Conservation (phyloP, 1,139 yeast species). For the Hyphopichia burtonii region DNA sequence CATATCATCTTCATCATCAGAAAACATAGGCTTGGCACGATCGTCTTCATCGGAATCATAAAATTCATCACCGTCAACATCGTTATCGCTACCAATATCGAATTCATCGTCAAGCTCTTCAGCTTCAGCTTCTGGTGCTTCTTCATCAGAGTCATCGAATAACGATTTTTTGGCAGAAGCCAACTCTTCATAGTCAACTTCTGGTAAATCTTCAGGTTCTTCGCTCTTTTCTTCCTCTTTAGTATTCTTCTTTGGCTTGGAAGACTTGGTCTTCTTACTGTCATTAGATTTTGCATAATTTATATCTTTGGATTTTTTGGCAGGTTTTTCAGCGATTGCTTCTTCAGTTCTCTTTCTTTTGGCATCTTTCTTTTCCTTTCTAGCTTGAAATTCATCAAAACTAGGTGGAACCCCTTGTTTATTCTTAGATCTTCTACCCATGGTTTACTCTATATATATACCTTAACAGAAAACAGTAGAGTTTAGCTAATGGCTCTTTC, state of each 20-base stretch:
- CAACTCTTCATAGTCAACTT: slow-evolving; percentile 64
- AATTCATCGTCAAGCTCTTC: slow-evolving; percentile 52
- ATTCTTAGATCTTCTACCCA: slow-evolving; percentile 92
- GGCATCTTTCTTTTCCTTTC: slow-evolving; percentile 47
- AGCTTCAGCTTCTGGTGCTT: slow-evolving; percentile 43
- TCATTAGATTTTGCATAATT: slow-evolving; percentile 5
- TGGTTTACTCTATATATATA: slow-evolving; percentile 17
- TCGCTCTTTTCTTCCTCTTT: slow-evolving; percentile 31
- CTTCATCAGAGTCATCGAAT: slow-evolving; percentile 73
- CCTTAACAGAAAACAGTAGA: no score
- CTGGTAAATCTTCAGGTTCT: slow-evolving; percentile 52
- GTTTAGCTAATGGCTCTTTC: background rate
- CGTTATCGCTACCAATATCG: slow-evolving; percentile 54
- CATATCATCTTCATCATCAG: slow-evolving; percentile 75
- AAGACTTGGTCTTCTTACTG: slow-evolving; percentile 16
- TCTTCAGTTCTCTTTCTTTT: slow-evolving; percentile 30
- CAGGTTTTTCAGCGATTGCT: slow-evolving; percentile 16
- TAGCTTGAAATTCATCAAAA: slow-evolving; percentile 73
- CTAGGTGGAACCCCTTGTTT: slow-evolving; percentile 91
- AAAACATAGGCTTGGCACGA: slow-evolving; percentile 74
- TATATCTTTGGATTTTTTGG: slow-evolving; percentile 11
- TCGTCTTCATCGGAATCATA: slow-evolving; percentile 56
- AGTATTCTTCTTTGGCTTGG: slow-evolving; percentile 12
- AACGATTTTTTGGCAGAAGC: slow-evolving; percentile 68
- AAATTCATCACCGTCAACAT: slow-evolving; percentile 42